phyloP scores from a whole-genome alignment of 2,329 filamentous ascomycete species.

The Fusarium pilosicola region DNA sequence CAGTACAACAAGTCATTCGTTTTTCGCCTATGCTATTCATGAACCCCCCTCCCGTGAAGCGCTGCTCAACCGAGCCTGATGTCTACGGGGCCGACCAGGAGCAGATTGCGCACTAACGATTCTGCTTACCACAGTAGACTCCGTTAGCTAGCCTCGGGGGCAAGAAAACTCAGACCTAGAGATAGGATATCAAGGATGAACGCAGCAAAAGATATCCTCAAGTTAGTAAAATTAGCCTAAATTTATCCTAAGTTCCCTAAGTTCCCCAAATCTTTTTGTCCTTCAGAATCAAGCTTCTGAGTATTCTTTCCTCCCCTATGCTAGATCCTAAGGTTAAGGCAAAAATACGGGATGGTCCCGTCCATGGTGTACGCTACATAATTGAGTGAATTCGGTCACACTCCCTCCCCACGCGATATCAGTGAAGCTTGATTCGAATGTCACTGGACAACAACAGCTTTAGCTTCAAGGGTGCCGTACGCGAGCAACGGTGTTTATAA shows the following conservation, averaged over 20 bases:
- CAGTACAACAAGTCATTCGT: background rate
- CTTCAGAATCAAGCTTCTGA: too few species aligned
- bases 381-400: too few species aligned
- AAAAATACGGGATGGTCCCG: background rate
- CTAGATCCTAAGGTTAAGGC: accelerated
- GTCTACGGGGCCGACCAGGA: accelerated
- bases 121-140: background rate
- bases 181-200: too few species aligned
- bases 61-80: background rate
- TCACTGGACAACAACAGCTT: accelerated
- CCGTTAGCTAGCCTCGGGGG: background rate
- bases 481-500: accelerated
- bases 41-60: background rate
- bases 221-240: too few species aligned
- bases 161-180: too few species aligned
- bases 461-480: accelerated
- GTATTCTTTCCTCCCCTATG: too few species aligned
- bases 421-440: background rate
- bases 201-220: too few species aligned
- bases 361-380: background rate
- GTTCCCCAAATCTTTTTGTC: too few species aligned
- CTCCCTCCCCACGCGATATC: too few species aligned
- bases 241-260: too few species aligned
- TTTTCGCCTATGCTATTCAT: background rate
- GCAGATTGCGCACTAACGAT: background rate